Evolutionary conservation across 2,329 filamentous ascomycete species (phyloP).

Genomic region (Cryphonectria nitschkei): DNA sequence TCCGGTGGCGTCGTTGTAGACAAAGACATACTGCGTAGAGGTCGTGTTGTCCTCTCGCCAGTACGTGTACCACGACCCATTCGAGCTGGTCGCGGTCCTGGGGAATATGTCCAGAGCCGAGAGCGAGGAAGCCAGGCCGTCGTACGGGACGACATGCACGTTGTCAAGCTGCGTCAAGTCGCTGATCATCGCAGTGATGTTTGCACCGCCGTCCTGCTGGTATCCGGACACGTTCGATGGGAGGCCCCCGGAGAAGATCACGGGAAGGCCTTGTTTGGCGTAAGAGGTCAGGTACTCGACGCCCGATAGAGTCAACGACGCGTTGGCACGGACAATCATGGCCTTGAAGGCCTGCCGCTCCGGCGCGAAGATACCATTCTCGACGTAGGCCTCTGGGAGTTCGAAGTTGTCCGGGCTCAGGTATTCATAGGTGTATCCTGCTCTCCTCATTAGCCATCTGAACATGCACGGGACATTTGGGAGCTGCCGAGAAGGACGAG

Average conservation of each 20-base stretch:
- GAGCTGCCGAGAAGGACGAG: background rate
- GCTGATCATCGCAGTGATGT: background rate
- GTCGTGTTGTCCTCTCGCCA: conserved; percentile 14
- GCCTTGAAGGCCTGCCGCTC: conserved; percentile 45
- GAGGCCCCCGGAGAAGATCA: conserved; percentile 39
- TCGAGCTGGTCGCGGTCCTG: background rate
- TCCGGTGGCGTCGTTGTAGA: conserved; percentile 24
- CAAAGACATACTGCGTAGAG: conserved; percentile 19
- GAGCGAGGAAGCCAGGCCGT: background rate
- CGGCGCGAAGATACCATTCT: conserved; percentile 42
- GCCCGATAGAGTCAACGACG: background rate
- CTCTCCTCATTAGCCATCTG: background rate
- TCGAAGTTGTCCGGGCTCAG: conserved; percentile 49
- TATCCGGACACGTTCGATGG: background rate
- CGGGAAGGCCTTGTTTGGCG: conserved; percentile 44
- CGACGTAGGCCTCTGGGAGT: conserved; percentile 43
- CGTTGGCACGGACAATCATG: conserved; percentile 13
- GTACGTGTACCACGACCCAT: conserved; percentile 18
- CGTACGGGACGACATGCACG: conserved; percentile 13
- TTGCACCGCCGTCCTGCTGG: background rate
- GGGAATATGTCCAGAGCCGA: conserved; percentile 4
- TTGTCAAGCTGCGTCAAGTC: conserved; percentile 9
- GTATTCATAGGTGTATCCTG: conserved; percentile 48
- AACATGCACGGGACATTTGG: background rate
- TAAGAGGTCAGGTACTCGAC: conserved; percentile 36